These are phyloP conservation scores for Ramaria sp. DNA, from an alignment of 768 basidiomycete species.

Conservation along the genomic window DNA sequence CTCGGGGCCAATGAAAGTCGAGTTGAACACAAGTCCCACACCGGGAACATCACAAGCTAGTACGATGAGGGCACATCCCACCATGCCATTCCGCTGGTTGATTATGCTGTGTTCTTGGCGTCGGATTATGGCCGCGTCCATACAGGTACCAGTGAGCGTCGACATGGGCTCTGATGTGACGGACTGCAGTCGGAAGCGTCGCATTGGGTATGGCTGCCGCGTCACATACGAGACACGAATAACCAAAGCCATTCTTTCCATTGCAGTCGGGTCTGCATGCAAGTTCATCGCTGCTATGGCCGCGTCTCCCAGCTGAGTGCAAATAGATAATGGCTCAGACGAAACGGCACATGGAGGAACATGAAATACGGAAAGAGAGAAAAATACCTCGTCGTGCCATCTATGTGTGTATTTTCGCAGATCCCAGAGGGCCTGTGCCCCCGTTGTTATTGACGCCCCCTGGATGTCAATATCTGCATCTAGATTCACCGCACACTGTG, in stretches of 20 bases:
- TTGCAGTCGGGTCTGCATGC: not conserved
- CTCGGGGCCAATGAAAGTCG: constrained; percentile 6
- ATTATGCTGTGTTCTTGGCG: not conserved
- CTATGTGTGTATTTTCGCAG: not conserved
- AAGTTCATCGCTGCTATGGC: constrained; percentile 6
- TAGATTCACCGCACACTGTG: not conserved
- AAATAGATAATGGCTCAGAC: not conserved
- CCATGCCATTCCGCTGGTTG: not conserved
- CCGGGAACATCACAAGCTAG: constrained; percentile 5
- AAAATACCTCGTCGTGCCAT: constrained; percentile 5
- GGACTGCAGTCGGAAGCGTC: not conserved
- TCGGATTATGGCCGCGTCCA: not conserved
- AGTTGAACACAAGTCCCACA: constrained; percentile 2
- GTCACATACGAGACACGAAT: not conserved
- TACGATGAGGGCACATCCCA: constrained; percentile 8
- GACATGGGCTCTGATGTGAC: not conserved
- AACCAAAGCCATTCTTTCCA: not conserved
- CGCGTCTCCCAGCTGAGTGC: constrained; percentile 1
- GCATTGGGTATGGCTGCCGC: not conserved
- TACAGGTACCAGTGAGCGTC: not conserved
- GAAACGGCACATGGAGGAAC: not conserved
- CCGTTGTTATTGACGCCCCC: not conserved
- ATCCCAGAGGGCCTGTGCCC: not conserved
- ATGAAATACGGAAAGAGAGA: not conserved
- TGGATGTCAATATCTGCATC: not conserved